phyloP scores from a whole-genome alignment of 306 rosid species.

The Carpinus fangiana region DNA sequence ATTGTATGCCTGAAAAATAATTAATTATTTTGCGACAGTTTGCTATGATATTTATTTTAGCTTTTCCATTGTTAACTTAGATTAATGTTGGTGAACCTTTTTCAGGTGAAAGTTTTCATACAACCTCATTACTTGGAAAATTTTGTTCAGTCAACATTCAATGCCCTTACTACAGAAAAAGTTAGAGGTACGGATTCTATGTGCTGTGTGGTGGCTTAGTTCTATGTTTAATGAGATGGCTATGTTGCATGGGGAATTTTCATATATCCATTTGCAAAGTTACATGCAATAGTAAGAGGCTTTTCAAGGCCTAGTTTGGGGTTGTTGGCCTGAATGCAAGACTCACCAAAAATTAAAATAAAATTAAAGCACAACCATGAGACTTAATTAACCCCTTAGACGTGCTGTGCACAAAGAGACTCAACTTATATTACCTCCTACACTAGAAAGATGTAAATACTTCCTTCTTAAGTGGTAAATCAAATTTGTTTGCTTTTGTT shows the following conservation, averaged over 20 bases:
- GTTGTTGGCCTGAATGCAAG: background rate
- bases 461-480: background rate
- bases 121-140: slow-evolving; percentile 87
- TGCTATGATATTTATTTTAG: background rate
- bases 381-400: background rate
- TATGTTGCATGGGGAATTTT: background rate
- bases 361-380: background rate
- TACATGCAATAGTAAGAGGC: background rate
- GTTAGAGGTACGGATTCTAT: slow-evolving; percentile 61
- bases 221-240: background rate
- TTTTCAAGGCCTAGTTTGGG: background rate
- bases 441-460: background rate
- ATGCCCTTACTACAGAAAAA: slow-evolving; percentile 75
- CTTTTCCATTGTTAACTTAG: slow-evolving; percentile 8
- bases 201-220: background rate
- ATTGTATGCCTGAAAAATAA: background rate
- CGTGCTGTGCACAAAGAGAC: background rate
- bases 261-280: background rate
- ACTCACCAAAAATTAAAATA: background rate
- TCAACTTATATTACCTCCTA: background rate
- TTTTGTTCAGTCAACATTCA: slow-evolving; percentile 89
- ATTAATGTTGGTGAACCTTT: slow-evolving; percentile 29
- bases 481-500: background rate
- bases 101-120: slow-evolving; percentile 90
- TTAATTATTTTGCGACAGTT: slow-evolving; percentile 2